Evolutionary conservation across 495 filamentous ascomycete genomes (phyloP).

Genomic region (Xylaria nigripes): DNA sequence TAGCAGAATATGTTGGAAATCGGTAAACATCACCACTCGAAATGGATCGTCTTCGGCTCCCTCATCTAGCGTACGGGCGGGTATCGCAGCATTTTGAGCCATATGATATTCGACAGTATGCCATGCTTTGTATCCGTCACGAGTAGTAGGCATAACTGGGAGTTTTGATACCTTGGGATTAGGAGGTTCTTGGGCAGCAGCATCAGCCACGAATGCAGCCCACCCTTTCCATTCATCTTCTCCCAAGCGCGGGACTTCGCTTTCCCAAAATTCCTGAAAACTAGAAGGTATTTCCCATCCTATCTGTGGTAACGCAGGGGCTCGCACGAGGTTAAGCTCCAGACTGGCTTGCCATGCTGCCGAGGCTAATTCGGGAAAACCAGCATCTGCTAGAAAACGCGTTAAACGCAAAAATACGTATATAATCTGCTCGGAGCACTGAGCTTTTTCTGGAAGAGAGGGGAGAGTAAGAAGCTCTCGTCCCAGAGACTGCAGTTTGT

Average conservation of each 20-base stretch:
- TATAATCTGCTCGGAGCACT: conserved; percentile 45
- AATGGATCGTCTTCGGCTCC: conserved; percentile 68
- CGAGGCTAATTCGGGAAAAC: conserved; percentile 67
- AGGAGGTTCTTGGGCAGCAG: conserved; percentile 27
- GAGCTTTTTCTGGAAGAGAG: conserved; percentile 15
- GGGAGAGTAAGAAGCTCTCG: conserved; percentile 20
- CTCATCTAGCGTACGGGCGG: conserved; percentile 57
- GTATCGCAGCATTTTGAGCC: conserved; percentile 42
- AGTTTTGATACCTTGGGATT: conserved; percentile 22
- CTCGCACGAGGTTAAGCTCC: conserved; percentile 61
- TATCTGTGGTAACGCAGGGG: conserved; percentile 24
- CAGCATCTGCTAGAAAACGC: conserved; percentile 66
- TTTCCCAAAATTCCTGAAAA: conserved; percentile 81
- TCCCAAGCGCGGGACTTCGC: conserved; percentile 71
- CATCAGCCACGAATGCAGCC: conserved; percentile 42
- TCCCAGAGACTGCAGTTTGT: conserved; percentile 47
- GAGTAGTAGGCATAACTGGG: conserved; percentile 18
- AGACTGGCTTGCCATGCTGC: conserved; percentile 79
- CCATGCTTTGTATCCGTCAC: conserved; percentile 50
- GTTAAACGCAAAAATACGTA: conserved; percentile 71
- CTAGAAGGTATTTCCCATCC: conserved; percentile 26
- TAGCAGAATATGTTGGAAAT: conserved; percentile 58
- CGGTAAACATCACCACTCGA: conserved; percentile 67
- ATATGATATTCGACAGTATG: conserved; percentile 48
- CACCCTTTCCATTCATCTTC: conserved; percentile 67